These are phyloP conservation scores for Helminthosporium solani DNA, from an alignment of 2,329 filamentous ascomycete species.

Conservation along the genomic window DNA sequence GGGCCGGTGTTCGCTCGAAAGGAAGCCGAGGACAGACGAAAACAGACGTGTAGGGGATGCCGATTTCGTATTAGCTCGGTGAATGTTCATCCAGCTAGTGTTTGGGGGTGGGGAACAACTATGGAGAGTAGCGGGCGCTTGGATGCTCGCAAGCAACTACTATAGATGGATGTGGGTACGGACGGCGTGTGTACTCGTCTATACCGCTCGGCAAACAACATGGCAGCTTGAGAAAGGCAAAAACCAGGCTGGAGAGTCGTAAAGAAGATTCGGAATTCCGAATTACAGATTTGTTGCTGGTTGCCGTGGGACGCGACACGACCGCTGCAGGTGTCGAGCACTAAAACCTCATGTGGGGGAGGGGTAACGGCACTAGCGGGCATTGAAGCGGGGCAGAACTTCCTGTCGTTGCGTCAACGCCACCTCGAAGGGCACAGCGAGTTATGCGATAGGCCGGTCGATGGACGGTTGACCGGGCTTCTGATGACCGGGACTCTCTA, in stretches of 20 bases:
- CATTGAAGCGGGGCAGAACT: slow-evolving; percentile 31
- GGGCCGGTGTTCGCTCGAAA: slow-evolving; percentile 34
- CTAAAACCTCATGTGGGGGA: slow-evolving; percentile 30
- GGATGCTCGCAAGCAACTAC: slow-evolving; percentile 11
- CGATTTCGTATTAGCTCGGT: slow-evolving; percentile 22
- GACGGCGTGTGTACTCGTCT: no score
- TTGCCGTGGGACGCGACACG: no score
- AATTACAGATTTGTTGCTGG: not conserved
- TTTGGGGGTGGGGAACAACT: not conserved
- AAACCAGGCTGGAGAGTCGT: no score
- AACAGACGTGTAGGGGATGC: slow-evolving; percentile 13
- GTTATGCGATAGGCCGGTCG: slow-evolving; percentile 22
- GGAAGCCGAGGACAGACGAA: slow-evolving; percentile 31
- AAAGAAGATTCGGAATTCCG: no score
- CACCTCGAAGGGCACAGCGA: slow-evolving; percentile 15
- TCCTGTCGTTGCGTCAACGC: slow-evolving; percentile 22
- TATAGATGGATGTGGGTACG: no score
- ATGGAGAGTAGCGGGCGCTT: slow-evolving; percentile 1
- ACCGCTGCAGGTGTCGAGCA: slow-evolving; percentile 3
- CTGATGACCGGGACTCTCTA: slow-evolving; percentile 35
- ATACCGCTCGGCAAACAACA: no score
- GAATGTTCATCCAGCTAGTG: slow-evolving; percentile 1
- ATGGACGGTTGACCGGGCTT: slow-evolving; percentile 12
- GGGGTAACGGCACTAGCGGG: slow-evolving; percentile 33
- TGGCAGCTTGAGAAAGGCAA: no score